phyloP scores from a whole-genome alignment of 352 stramenopile genomes.

The Phytopythium mirpurense region DNA sequence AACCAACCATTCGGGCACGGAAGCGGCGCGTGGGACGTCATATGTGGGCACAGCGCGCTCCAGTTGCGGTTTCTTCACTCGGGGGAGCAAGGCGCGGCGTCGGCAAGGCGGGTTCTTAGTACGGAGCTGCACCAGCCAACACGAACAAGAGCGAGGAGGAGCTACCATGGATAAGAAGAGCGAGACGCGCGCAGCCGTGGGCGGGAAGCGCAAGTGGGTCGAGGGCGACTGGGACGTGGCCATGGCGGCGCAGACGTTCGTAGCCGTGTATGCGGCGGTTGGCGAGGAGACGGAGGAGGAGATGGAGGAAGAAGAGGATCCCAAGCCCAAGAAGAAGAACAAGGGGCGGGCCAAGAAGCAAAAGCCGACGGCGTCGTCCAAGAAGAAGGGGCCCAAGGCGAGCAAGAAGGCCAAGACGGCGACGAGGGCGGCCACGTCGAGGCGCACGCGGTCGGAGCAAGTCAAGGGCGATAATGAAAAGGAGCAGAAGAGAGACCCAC shows the following conservation, averaged over 20 bases:
- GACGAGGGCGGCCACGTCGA: constrained; percentile 6
- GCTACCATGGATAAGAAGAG: not conserved
- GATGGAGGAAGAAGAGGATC: constrained; percentile 4
- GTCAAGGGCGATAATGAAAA: not conserved
- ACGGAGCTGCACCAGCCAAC: no score
- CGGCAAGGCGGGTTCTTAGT: not conserved
- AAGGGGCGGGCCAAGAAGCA: constrained; percentile 3
- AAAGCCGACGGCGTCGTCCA: not conserved
- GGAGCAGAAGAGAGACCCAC: constrained; percentile 12
- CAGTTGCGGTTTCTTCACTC: not conserved
- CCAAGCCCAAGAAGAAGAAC: constrained; percentile 5
- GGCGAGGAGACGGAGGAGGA: constrained; percentile 13
- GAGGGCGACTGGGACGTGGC: constrained; percentile 67
- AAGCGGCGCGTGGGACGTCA: not conserved
- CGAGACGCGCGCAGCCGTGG: not conserved
- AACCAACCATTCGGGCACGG: not conserved
- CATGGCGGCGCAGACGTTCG: constrained; percentile 55
- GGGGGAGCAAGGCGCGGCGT: not conserved
- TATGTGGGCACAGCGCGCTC: not conserved
- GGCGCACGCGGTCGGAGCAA: not conserved
- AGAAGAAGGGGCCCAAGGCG: constrained; percentile 3
- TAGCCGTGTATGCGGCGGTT: constrained; percentile 45
- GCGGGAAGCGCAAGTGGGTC: constrained; percentile 58
- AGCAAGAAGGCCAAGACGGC: constrained; percentile 10
- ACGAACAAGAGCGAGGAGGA: not conserved